Evolutionary conservation across 805 yeast genomes (phyloP).

Genomic region (Candida piceae): DNA sequence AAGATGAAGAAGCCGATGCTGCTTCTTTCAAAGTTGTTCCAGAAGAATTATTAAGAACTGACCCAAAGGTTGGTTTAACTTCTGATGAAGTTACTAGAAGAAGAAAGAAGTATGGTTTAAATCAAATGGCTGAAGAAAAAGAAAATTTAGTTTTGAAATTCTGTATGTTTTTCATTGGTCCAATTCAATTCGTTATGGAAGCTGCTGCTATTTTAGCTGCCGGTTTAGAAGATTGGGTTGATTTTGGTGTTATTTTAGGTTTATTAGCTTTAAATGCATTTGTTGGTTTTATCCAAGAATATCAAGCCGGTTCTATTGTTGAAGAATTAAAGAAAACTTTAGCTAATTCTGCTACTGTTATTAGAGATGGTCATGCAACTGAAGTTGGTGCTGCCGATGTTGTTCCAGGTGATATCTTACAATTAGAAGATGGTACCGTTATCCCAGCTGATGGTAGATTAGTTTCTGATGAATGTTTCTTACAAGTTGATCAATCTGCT

Average conservation of each 20-base stretch:
- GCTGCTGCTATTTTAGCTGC: conserved; percentile 93
- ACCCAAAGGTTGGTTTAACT: conserved; percentile 68
- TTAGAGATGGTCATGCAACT: conserved; percentile 75
- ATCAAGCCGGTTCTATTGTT: conserved; percentile 92
- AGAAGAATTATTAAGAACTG: conserved; percentile 77
- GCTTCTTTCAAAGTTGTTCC: conserved; percentile 71
- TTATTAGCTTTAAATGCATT: conserved; percentile 73
- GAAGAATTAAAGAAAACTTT: conserved; percentile 88
- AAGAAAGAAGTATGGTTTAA: conserved; percentile 83
- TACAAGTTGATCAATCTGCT: conserved; percentile 95
- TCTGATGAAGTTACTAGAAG: conserved; percentile 71
- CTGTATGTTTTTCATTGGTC: conserved; percentile 83
- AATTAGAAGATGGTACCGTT: conserved; percentile 89
- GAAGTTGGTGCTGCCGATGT: conserved; percentile 81
- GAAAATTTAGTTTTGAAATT: conserved; percentile 75
- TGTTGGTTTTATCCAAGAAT: conserved; percentile 91
- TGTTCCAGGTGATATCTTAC: conserved; percentile 93
- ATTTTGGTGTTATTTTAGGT: conserved; percentile 90
- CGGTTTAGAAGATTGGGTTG: conserved; percentile 94
- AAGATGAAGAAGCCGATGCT: conserved; percentile 40
- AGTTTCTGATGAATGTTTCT: conserved; percentile 77
- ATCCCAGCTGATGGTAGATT: conserved; percentile 92
- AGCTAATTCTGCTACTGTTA: conserved; percentile 77
- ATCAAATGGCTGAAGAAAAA: conserved; percentile 83
- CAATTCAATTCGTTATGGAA: conserved; percentile 94